phyloP scores from a whole-genome alignment of 257 asterid species.

The Eucommia ulmoides region DNA sequence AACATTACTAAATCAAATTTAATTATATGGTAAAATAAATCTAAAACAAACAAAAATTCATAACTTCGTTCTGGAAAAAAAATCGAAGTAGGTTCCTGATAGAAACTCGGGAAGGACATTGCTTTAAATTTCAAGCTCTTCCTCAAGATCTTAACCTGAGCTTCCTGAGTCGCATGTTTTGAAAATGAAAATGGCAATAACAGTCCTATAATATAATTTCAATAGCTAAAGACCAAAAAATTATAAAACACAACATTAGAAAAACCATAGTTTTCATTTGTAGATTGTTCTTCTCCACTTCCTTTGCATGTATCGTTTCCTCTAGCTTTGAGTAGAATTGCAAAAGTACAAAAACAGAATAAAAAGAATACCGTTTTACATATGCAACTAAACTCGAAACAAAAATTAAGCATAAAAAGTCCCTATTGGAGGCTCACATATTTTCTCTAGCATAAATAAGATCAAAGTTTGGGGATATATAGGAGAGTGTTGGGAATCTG shows the following conservation, averaged over 20 bases:
- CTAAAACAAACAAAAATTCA: too few species aligned
- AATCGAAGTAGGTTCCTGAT: constrained; percentile 97
- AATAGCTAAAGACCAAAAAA: too few species aligned
- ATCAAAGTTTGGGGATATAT: too few species aligned
- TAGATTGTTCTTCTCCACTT: constrained; percentile 62
- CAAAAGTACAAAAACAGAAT: constrained; percentile 3
- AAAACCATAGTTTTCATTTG: constrained; percentile 40
- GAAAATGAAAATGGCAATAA: constrained; percentile 8
- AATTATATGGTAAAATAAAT: too few species aligned
- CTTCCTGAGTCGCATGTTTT: constrained; percentile 74
- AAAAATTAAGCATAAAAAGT: background rate
- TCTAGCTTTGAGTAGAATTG: constrained; percentile 88
- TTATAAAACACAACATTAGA: background rate
- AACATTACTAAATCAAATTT: too few species aligned
- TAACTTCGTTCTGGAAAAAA: too few species aligned
- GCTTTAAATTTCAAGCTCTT: constrained; percentile 87
- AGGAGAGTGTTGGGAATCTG: too few species aligned
- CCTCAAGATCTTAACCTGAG: constrained; percentile 75
- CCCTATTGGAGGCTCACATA: too few species aligned
- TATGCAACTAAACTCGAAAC: too few species aligned
- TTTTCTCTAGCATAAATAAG: too few species aligned
- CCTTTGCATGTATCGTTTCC: constrained; percentile 89
- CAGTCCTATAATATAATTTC: constrained; percentile 6
- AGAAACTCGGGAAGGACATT: constrained; percentile 93
- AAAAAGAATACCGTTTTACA: too few species aligned